Base-by-base conservation (phyloP, 2,329 filamentous ascomycete genomes). In the Arthrobotrys sinensis region DNA sequence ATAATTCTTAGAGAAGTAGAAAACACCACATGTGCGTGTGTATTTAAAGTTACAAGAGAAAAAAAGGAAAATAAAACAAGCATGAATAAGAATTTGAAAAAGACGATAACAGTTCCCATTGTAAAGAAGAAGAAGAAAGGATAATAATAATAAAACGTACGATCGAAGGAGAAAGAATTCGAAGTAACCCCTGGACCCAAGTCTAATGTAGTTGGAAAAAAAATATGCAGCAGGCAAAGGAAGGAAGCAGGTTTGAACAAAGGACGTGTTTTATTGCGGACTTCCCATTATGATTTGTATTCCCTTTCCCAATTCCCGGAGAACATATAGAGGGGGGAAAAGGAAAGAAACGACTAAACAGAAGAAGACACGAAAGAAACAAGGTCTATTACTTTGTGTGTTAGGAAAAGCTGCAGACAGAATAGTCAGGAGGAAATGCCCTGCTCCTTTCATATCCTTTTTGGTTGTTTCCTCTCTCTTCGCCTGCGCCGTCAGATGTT, bases 311-410 rank as follows among this genome's bases (percentile, higher is more conserved):
- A 28, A 8, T 28, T 14, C 32, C 19, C 10, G 12, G 10, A 32
- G 12, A 53, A 24, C 48, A 62, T 71, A 43, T 68, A 32, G 24
- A 40, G 43, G 32, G 45, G n/a, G 24, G 28, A 48, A 16, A 57
- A 63, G 36, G 28, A 46, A 46, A 50, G 16, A 70, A 36, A 46
- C n/a, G 28, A 36, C 40, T 19, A 36, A 62, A 62, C 52, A 70
- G 55, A 78, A 65, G 68, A 67, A 69, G 71, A 71, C 52, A 57
- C 60, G 79, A 68, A 64, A 43, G 68, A 80, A 80, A 77, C 76
- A 80, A 79, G 77, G 79, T 77, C 76, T 70, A 72, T 72, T 71
- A 77, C 76, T 80, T 52, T 65, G 70, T 76, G 67, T 80, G 65
- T 79, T 62, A 48, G 71, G 75, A 80, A 72, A 79, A 77, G 69